These are phyloP conservation scores for Leucocoprinus birnbaumii DNA, from an alignment of 768 basidiomycete species.

Conservation along the genomic window DNA sequence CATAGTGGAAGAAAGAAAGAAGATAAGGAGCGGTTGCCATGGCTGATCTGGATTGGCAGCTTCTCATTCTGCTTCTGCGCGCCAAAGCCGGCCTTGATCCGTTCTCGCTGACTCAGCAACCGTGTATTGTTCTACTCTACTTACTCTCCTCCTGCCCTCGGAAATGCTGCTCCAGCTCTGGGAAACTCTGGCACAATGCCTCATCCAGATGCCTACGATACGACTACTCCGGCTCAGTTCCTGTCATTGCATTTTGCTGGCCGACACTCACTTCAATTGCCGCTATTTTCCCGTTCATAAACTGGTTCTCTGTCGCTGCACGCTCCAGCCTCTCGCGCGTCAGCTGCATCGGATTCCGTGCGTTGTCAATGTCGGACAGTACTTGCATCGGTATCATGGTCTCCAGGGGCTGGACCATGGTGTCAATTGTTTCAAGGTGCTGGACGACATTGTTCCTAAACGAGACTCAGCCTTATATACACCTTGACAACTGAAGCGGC, in stretches of 20 bases:
- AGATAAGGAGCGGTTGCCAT: slow-evolving; percentile 22
- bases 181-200: slow-evolving; percentile 69
- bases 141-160: slow-evolving; percentile 9
- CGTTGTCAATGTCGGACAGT: slow-evolving; percentile 74
- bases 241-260: not conserved
- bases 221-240: slow-evolving; percentile 41
- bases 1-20: slow-evolving; percentile 31
- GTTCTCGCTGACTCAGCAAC: slow-evolving; percentile 12
- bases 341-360: slow-evolving; percentile 78
- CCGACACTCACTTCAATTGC: slow-evolving; percentile 60
- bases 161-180: slow-evolving; percentile 49
- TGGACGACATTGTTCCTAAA: slow-evolving; percentile 71
- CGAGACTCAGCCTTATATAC: slow-evolving; percentile 4
- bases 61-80: not conserved
- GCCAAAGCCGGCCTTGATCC: slow-evolving; percentile 5
- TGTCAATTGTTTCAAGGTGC: slow-evolving; percentile 65
- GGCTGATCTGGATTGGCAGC: slow-evolving; percentile 15
- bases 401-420: slow-evolving; percentile 56
- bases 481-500: slow-evolving; percentile 18
- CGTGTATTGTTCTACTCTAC: slow-evolving; percentile 1
- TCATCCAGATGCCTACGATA: slow-evolving; percentile 68
- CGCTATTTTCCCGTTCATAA: slow-evolving; percentile 85
- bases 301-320: slow-evolving; percentile 86
- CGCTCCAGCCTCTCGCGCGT: slow-evolving; percentile 80
- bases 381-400: slow-evolving; percentile 77